These are phyloP conservation scores for Epichloe uncinata DNA, from an alignment of 2,329 filamentous ascomycete species.

Conservation along the genomic window DNA sequence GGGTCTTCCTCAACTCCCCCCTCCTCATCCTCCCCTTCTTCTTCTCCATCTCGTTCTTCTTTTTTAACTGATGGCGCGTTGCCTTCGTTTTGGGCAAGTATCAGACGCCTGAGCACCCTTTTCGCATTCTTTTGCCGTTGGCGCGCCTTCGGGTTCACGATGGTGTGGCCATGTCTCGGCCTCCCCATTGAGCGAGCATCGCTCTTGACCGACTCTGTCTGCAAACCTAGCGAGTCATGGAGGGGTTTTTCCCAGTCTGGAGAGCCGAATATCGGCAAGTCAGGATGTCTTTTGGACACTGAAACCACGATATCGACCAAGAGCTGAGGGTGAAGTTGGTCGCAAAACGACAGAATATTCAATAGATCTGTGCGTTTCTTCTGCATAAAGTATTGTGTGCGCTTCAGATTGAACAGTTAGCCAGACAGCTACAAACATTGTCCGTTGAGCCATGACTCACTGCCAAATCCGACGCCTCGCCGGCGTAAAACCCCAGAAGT, in stretches of 20 bases:
- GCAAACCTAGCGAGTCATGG: constrained; percentile 3
- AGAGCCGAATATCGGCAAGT: constrained; percentile 28
- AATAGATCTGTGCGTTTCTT: constrained; percentile 26
- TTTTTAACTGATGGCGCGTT: constrained; percentile 17
- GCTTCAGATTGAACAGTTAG: constrained; percentile 12
- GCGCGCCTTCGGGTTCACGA: constrained; percentile 15
- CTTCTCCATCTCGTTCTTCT: constrained; percentile 10
- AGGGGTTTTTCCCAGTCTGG: constrained; percentile 24
- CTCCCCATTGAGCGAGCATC: constrained; percentile 10
- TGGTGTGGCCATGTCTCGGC: constrained; percentile 18
- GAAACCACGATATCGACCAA: constrained; percentile 28
- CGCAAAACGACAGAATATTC: constrained; percentile 27
- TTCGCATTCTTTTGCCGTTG: constrained; percentile 20
- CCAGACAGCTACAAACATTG: not conserved
- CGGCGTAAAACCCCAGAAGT: constrained; percentile 25
- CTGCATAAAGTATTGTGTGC: constrained; percentile 25
- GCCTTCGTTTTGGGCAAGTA: constrained; percentile 15
- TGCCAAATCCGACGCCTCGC: constrained; percentile 19
- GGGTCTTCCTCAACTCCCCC: constrained; percentile 11
- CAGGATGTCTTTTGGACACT: constrained; percentile 28
- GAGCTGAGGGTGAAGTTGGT: constrained; percentile 27
- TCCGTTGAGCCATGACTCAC: constrained; percentile 15
- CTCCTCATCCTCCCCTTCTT: not conserved
- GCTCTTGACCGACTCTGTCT: not conserved
- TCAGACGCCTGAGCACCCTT: constrained; percentile 19